Conservation (phyloP, 768 basidiomycete species). For the Omphalotus guepiniiformis region DNA sequence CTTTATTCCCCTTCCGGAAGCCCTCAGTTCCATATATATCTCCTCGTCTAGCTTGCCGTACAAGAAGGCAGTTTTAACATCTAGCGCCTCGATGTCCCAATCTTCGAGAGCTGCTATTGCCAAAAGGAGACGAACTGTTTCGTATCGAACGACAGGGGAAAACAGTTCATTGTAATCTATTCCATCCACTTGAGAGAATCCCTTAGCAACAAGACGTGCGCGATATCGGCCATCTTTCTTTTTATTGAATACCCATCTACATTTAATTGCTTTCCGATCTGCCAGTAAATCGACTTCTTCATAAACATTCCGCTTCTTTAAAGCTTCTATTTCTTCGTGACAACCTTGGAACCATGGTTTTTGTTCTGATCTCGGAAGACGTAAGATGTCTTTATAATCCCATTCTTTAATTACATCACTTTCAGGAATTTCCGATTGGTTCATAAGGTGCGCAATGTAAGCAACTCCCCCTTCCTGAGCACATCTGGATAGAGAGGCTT, state of each 20-base stretch:
- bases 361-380: too few species aligned
- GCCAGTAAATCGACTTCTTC: neutral
- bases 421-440: too few species aligned
- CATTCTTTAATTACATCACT: too few species aligned
- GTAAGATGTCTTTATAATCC: too few species aligned
- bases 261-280: neutral
- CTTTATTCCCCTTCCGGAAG: conserved; percentile 13
- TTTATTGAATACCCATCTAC: conserved; percentile 13
- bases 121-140: conserved; percentile 19
- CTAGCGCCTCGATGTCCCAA: conserved; percentile 12
- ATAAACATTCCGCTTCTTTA: neutral
- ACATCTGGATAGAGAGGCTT: too few species aligned
- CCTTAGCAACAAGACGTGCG: conserved; percentile 34
- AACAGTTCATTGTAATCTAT: conserved; percentile 33
- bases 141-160: conserved; percentile 21
- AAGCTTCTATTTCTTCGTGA: neutral
- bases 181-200: conserved; percentile 32
- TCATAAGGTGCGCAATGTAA: too few species aligned
- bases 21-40: conserved; percentile 12
- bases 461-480: too few species aligned
- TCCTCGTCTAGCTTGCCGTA: conserved; percentile 14
- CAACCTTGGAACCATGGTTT: neutral
- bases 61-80: conserved; percentile 20
- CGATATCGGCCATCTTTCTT: neutral
- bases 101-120: conserved; percentile 17